These are phyloP conservation scores for Intubia oerlemansii DNA, from an alignment of 2,329 filamentous ascomycete genomes.

Conservation along the genomic window DNA sequence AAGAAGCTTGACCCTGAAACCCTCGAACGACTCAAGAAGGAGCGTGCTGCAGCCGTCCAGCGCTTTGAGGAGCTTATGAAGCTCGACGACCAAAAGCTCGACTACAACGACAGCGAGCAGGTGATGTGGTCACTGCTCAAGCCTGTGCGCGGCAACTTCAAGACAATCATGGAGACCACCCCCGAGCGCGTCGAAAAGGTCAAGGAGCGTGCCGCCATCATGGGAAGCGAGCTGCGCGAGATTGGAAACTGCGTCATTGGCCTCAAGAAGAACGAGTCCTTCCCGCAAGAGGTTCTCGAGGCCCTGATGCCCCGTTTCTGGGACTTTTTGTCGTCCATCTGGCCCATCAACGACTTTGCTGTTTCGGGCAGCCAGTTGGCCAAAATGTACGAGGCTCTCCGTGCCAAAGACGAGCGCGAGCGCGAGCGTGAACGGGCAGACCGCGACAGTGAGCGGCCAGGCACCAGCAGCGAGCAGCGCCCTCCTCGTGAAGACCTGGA, in stretches of 20 bases:
- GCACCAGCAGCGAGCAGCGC: too few relatives aligned
- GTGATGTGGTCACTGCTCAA: slow-evolving; percentile 18
- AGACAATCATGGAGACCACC: slow-evolving; percentile 16
- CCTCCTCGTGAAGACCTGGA: slow-evolving; percentile 16
- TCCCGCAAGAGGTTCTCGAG: slow-evolving; percentile 12
- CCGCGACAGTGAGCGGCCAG: slow-evolving; percentile 7
- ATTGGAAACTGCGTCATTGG: slow-evolving; percentile 16
- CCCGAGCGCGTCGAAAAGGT: slow-evolving; percentile 12
- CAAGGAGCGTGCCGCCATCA: slow-evolving; percentile 16
- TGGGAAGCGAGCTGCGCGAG: slow-evolving; percentile 16
- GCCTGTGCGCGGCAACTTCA: slow-evolving; percentile 16
- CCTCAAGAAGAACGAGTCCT: slow-evolving; percentile 13
- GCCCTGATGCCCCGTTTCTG: slow-evolving; percentile 17
- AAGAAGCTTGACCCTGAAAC: slow-evolving; percentile 15
- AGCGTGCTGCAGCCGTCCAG: slow-evolving; percentile 14
- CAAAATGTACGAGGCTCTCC: slow-evolving; percentile 15
- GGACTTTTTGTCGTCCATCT: slow-evolving; percentile 18
- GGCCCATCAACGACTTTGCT: slow-evolving; percentile 16
- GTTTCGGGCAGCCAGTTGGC: slow-evolving; percentile 16
- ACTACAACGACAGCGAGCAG: slow-evolving; percentile 14
- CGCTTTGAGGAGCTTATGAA: slow-evolving; percentile 17
- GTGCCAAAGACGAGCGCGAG: slow-evolving; percentile 11
- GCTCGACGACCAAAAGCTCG: slow-evolving; percentile 15
- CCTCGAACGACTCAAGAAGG: slow-evolving; percentile 15
- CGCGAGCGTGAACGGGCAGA: slow-evolving; percentile 3